Evolutionary conservation across 768 basidiomycete genomes (phyloP), one percentile per base, ranked within the genome.

Genomic region (Termitomyces sp.): DNA sequence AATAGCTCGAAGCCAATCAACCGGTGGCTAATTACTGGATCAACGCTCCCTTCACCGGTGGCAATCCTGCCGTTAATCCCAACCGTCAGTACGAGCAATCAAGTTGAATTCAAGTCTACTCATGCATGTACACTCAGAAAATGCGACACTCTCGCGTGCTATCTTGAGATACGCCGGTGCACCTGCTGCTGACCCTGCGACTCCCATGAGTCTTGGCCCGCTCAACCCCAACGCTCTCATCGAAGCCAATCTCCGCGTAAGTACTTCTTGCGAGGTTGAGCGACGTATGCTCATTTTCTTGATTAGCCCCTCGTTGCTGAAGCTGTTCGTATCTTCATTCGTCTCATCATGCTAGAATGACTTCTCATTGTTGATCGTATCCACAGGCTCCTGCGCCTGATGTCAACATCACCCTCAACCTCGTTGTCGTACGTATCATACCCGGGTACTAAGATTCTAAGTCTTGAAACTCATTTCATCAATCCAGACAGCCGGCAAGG

Each of bases 21-120:
- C 67, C 73, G 7, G 68, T 79, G 4, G 75, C 52, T 12, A 81
- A 81, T 66, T 81, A 80, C 66, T 80, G 77, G 69, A 70, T 78
- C 60, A 75, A 69, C 65, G 70, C 66, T 40, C 68, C 61, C 20
- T 72, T 67, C 65, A 58, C 64, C 15, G 69, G 68, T 38, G 72
- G 70, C 11, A 57, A 60, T 28, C 70, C 68, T 18, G 35, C 67
- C 15, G 61, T 56, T 49, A 70, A 73, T 51, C 52, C 62, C 13
- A 66, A 69, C 42, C 69, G 67, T 68, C 38, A 42, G 70, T 62
- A 16, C 16, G 18, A 45, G 18, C 7, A 20, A 6, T 35, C 3
- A 51, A 28, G 8, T 35, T 51, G 6, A 24, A 71, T 49, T 42
- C 24, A 13, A 22, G 4, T 32, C 40, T 45, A 32, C 15, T 28